Conservation (phyloP, 768 basidiomycete species). For the Sarcodon sp. region DNA sequence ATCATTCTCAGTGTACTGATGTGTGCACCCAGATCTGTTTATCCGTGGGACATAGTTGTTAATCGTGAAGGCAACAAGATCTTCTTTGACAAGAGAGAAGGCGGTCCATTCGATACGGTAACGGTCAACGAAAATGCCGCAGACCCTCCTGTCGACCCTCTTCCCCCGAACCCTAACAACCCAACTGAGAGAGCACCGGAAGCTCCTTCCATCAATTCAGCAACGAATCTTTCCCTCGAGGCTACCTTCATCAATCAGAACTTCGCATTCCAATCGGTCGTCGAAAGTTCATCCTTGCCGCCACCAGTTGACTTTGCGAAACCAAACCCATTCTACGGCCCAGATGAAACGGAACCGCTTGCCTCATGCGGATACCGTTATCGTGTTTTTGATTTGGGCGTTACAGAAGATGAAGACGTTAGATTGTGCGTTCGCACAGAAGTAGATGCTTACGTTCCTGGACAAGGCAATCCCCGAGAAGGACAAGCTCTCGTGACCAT, state of each 20-base stretch:
- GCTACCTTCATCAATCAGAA: slow-evolving; percentile 99
- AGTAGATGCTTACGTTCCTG: slow-evolving; percentile 78
- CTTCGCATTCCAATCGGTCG: slow-evolving; percentile 92
- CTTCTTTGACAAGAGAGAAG: slow-evolving; percentile 96
- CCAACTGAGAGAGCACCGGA: slow-evolving; percentile 63
- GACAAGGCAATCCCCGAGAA: slow-evolving; percentile 44
- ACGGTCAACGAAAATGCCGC: slow-evolving; percentile 98
- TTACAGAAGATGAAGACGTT: slow-evolving; percentile 85
- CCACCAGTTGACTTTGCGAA: slow-evolving; percentile 65
- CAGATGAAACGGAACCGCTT: slow-evolving; percentile 89
- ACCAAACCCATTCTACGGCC: slow-evolving; percentile 91
- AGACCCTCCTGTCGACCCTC: slow-evolving; percentile 81
- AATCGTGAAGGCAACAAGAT: slow-evolving; percentile 86
- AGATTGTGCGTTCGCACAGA: slow-evolving; percentile 91
- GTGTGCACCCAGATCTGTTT: slow-evolving; percentile 90
- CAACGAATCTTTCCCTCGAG: slow-evolving; percentile 87
- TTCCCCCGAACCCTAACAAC: slow-evolving; percentile 69
- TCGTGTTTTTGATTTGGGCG: slow-evolving; percentile 84
- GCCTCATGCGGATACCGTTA: slow-evolving; percentile 97
- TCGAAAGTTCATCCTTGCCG: slow-evolving; percentile 32
- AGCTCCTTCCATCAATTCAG: slow-evolving; percentile 79
- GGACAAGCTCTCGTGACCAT: slow-evolving; percentile 81
- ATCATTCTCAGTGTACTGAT: slow-evolving; percentile 91
- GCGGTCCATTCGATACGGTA: slow-evolving; percentile 92
- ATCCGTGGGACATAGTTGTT: slow-evolving; percentile 98